These are phyloP conservation scores for Millerozyma acaciae DNA, from an alignment of 805 yeast genomes.

Conservation along the genomic window DNA sequence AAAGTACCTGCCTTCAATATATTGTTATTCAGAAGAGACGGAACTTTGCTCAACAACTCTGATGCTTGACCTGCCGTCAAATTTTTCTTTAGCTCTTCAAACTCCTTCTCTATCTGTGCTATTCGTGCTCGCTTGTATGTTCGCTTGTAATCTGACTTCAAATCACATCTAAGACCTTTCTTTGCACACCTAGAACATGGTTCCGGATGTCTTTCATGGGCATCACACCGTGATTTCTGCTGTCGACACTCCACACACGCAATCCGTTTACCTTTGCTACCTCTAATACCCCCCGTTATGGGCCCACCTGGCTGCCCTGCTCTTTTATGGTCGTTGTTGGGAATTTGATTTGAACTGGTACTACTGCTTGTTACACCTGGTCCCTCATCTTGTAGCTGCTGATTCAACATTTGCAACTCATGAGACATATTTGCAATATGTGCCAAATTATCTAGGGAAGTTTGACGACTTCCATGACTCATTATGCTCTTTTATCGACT, in stretches of 20 bases:
- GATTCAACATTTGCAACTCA: conserved; percentile 30
- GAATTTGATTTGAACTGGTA: too few species aligned
- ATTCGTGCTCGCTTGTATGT: conserved; percentile 84
- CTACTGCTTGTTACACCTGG: too few species aligned
- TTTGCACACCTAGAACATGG: conserved; percentile 83
- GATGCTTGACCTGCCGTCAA: conserved; percentile 35
- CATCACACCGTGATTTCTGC: conserved; percentile 90
- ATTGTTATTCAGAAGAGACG: conserved; percentile 15
- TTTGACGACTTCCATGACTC: conserved; percentile 17
- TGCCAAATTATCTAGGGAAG: conserved; percentile 38
- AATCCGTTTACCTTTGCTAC: conserved; percentile 46
- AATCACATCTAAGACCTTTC: conserved; percentile 63
- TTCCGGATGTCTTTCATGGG: conserved; percentile 65
- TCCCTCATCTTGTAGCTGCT: conserved; percentile 15
- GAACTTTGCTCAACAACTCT: conserved; percentile 25
- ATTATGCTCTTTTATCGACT: conserved; percentile 4
- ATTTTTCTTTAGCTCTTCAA: conserved; percentile 60
- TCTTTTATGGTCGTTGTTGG: conserved; percentile 1
- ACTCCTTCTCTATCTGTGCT: conserved; percentile 80
- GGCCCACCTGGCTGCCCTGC: conserved; percentile 1
- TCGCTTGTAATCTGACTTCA: conserved; percentile 80
- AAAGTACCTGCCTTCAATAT: too few species aligned
- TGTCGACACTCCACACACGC: conserved; percentile 97
- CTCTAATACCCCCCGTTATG: conserved; percentile 8
- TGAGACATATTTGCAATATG: conserved; percentile 45